phyloP scores from a whole-genome alignment of 2,329 filamentous ascomycete genomes.

The Claviceps purpurea region DNA sequence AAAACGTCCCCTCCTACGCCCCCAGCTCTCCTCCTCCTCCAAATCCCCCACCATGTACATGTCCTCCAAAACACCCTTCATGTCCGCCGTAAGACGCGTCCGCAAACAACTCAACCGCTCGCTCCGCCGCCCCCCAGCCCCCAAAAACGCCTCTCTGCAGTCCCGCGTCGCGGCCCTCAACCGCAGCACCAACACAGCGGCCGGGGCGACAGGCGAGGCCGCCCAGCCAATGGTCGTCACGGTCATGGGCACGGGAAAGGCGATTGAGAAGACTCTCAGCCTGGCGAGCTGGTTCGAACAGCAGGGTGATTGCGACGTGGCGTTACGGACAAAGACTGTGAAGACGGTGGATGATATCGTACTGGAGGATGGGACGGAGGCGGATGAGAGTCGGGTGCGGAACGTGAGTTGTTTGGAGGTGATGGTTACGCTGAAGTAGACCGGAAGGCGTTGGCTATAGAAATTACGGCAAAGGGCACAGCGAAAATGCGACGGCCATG shows the following conservation, averaged over 20 bases:
- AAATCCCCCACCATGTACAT: conserved; percentile 47
- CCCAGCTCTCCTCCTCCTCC: conserved; percentile 27
- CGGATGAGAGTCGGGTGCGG: conserved; percentile 28
- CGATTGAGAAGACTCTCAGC: conserved; percentile 48
- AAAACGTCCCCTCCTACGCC: conserved; percentile 32
- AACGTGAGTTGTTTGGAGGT: conserved; percentile 39
- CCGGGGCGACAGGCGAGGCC: neutral
- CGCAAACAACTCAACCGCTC: conserved; percentile 47
- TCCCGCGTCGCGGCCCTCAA: conserved; percentile 31
- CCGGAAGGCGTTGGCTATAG: too few relatives aligned
- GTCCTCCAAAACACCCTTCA: conserved; percentile 50
- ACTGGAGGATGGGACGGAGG: conserved; percentile 22
- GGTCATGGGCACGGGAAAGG: conserved; percentile 52
- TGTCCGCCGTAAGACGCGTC: conserved; percentile 52
- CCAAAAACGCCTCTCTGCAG: conserved; percentile 31
- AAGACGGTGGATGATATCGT: conserved; percentile 56
- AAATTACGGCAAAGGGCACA: neutral
- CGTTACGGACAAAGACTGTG: conserved; percentile 48
- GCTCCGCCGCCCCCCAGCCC: conserved; percentile 30
- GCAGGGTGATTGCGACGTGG: conserved; percentile 44
- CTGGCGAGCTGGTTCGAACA: conserved; percentile 53
- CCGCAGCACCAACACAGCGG: conserved; percentile 17
- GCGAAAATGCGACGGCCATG: too few relatives aligned
- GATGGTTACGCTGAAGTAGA: conserved; percentile 31
- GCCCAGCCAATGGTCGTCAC: conserved; percentile 27